phyloP scores from a whole-genome alignment of 106 monocot genomes.

The Allium sativum region DNA sequence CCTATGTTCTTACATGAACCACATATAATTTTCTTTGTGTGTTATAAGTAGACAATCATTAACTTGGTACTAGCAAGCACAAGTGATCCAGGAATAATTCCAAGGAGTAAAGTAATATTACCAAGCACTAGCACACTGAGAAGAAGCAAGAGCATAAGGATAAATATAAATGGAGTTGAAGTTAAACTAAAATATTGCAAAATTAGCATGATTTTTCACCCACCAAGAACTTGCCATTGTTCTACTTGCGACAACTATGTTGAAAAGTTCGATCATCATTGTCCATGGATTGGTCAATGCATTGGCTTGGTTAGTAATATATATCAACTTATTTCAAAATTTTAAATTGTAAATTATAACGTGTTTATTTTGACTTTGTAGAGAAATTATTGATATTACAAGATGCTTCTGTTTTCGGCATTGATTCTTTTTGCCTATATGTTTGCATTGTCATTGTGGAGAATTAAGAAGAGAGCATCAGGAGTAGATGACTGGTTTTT shows the following conservation, averaged over 20 bases:
- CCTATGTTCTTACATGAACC: not conserved
- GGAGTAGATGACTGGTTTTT: constrained; percentile 4
- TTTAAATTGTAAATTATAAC: too few species aligned
- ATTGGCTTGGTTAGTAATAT: constrained; percentile 68
- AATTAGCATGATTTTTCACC: constrained; percentile 69
- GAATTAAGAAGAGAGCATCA: constrained; percentile 12
- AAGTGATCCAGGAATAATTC: constrained; percentile 78
- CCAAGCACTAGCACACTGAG: constrained; percentile 20
- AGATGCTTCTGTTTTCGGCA: constrained; percentile 36
- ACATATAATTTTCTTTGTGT: too few species aligned
- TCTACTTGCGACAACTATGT: constrained; percentile 65
- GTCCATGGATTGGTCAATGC: constrained; percentile 75
- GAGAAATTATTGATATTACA: constrained; percentile 48
- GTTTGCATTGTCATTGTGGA: constrained; percentile 31
- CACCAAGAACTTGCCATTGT: constrained; percentile 57
- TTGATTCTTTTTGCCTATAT: constrained; percentile 35
- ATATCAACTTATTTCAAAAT: too few species aligned
- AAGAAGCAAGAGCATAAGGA: constrained; percentile 21
- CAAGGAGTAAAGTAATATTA: constrained; percentile 49
- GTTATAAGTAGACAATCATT: constrained; percentile 49
- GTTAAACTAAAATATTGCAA: constrained; percentile 76
- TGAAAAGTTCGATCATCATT: constrained; percentile 66
- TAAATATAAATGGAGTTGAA: constrained; percentile 38
- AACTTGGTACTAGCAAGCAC: constrained; percentile 51
- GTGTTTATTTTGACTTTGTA: constrained; percentile 16